Evolutionary conservation across 805 yeast genomes (phyloP), one percentile per base, ranked within the genome.

Genomic region (Komagataella pseudopastoris): DNA sequence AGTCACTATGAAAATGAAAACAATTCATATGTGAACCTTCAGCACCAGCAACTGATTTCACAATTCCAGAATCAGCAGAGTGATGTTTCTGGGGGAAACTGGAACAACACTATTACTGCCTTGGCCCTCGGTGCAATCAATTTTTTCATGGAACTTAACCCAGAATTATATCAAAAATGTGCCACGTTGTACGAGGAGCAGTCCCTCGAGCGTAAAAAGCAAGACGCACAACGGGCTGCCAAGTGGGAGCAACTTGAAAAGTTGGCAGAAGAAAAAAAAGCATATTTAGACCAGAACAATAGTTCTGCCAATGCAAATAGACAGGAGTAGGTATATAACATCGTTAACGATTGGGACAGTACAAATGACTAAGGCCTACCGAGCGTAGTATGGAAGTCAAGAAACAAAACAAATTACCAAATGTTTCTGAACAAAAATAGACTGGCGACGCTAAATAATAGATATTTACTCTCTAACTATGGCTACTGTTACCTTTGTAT

Each of bases 321-420:
- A 49, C 16, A 45, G 50, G 23, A 45, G 23, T 22, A 44, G 48
- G 44, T 43, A 44, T n/a, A 22, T 16, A 7, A 16, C 22, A 30
- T 48, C 20, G 23, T 36, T 23, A 46, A 23, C 12, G 16, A 46
- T n/a, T 4, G 18, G 20, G 14, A 45, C 22, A 12, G 46, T 45
- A 36, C 85, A 91, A 82, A 59, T 96, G 96, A 57, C 79, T 93
- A 74, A 93, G 93, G 72, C 99, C 99, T 48, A 98, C 97, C 73
- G 76, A 68, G 62, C 98, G 99, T 53, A 93, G 93, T 71, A 97
- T 98, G 57, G 88, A 88, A 71, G 88, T 91, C 71, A 91, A 93
- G 80, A 90, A 88, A 75, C 81, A 82, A 65, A 30, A 12, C 6
- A 5, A 30, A 30, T 12, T 30, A 30, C 14, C 39, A 30, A 30